phyloP scores from a whole-genome alignment of 2,329 filamentous ascomycete genomes.

The Ophiocordyceps camponoti-saundersi region DNA sequence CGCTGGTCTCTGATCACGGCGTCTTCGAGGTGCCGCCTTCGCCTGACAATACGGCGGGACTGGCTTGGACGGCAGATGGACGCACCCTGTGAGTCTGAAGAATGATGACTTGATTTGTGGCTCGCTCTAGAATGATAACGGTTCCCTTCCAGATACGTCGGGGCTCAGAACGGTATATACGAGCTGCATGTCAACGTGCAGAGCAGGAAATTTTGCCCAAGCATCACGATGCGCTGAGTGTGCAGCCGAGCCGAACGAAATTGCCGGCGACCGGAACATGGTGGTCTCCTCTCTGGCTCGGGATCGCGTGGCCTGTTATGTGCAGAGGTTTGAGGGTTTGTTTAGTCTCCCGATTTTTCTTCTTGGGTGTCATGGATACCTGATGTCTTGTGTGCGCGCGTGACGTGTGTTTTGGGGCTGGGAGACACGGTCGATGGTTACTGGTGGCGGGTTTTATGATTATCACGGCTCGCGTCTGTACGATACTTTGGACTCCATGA shows the following conservation, averaged over 20 bases:
- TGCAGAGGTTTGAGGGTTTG: not conserved
- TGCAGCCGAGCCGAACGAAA: not conserved
- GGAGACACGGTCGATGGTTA: not conserved
- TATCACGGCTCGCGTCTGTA: not conserved
- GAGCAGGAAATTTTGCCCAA: constrained; percentile 41
- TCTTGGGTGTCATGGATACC: not conserved
- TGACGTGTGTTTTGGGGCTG: not conserved
- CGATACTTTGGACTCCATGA: not conserved
- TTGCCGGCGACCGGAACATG: not conserved
- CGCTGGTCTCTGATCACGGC: constrained; percentile 17
- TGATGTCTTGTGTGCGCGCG: not conserved
- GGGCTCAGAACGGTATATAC: constrained; percentile 57
- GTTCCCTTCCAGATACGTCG: constrained; percentile 17
- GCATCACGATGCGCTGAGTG: constrained; percentile 30
- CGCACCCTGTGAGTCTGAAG: constrained; percentile 32
- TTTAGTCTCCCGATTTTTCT: not conserved
- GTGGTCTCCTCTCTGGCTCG: not conserved
- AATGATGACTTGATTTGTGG: not conserved
- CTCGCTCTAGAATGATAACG: constrained; percentile 23
- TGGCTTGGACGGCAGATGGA: constrained; percentile 46
- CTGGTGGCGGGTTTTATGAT: not conserved
- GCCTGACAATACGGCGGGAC: constrained; percentile 41
- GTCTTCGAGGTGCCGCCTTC: constrained; percentile 26
- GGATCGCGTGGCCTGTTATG: not conserved
- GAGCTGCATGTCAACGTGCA: constrained; percentile 52